Evolutionary conservation across 306 rosid genomes (phyloP), one percentile per base, ranked within the genome.

Genomic region (Nissolia schottii): DNA sequence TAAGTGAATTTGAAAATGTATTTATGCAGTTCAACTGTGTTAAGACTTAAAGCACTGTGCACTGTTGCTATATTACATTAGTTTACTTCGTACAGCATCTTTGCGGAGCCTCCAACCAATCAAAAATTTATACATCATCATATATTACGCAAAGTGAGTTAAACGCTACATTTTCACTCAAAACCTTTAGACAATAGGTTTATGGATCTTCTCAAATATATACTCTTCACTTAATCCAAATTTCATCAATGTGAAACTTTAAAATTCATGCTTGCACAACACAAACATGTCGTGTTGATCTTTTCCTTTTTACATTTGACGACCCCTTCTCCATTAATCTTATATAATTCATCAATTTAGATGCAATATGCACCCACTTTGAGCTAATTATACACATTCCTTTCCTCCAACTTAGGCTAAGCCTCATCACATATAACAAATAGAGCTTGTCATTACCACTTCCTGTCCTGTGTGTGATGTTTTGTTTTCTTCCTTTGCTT

Each of bases 391-490:
- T 77, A 9, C 53, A 68, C 77, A 83, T 81, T 82, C 74, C 77
- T 83, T 78, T 60, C 77, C 78, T 77, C 84, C 64, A 53, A 53
- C 78, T 81, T 81, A 76, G 85, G 79, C 77, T 69, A 78, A 74
- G 55, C 70, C 73, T 77, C 70, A 79, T 55, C 76, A 78, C 70
- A 68, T 60, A 70, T 81, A 73, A n/a, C 81, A 64, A 35, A 77
- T 63, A 79, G 78, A 84, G 83, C 27, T 56, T 72, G 74, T 9
- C 24, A 57, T 20, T 78, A 28, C 60, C 20, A 40, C 16, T 65
- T 43, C 70, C 48, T 50, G 43, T 51, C 67, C 61, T 74, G 34
- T 68, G 67, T n/a, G 78, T 61, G 53, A 37, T 19, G 12, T 69
- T 74, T n/a, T n/a, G n/a, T n/a, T n/a, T n/a, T 41, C 67, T 32